Evolutionary conservation across 148 eudicot genomes (phyloP).

Genomic region (Camellia sinensis): DNA sequence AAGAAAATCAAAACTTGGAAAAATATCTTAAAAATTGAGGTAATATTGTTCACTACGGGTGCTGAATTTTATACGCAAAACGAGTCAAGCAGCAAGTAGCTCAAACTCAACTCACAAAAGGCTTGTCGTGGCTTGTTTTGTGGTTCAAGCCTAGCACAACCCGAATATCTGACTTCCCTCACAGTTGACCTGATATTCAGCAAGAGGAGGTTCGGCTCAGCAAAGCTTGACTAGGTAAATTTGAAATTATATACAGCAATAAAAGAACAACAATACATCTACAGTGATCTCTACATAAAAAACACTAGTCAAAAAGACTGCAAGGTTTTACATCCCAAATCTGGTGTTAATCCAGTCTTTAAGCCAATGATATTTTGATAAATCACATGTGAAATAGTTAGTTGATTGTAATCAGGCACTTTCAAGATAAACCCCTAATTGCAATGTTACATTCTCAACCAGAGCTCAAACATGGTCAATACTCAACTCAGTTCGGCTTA

Average conservation of each 20-base stretch:
- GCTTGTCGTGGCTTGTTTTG: neutral
- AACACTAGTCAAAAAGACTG: neutral
- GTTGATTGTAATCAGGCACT: neutral
- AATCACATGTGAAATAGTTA: neutral
- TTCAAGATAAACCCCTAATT: neutral
- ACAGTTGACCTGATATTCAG: neutral
- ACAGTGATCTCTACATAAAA: too few relatives aligned
- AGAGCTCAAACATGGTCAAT: neutral
- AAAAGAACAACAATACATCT: neutral
- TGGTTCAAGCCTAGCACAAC: neutral
- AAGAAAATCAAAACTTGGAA: neutral
- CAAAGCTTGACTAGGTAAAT: neutral
- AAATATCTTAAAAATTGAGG: neutral
- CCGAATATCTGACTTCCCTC: neutral
- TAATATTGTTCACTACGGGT: neutral
- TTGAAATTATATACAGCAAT: neutral
- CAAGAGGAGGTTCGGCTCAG: neutral
- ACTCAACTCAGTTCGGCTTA: neutral
- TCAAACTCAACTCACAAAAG: neutral
- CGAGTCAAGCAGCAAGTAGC: neutral
- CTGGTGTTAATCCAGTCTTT: neutral
- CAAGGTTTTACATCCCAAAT: slow-evolving; percentile 2
- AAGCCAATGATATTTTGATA: neutral
- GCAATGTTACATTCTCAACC: neutral
- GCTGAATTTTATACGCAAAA: neutral